Evolutionary conservation across 495 filamentous ascomycete genomes (phyloP).

Genomic region (Hyaloscypha variabilis): DNA sequence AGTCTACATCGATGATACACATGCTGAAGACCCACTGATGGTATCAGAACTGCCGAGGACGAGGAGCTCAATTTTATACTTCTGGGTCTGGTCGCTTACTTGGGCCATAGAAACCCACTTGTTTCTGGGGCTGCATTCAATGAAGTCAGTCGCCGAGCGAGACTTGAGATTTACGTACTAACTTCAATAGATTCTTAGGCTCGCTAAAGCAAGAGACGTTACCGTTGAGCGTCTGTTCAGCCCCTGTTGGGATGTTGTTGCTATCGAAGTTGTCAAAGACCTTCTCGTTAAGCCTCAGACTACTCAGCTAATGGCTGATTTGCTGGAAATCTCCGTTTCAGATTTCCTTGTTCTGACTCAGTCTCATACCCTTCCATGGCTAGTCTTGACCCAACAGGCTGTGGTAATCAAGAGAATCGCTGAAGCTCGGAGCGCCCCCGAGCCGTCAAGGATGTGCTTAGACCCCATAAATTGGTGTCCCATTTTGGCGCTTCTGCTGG

Average conservation of each 20-base stretch:
- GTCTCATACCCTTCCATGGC: conserved; percentile 76
- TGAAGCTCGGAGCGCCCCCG: conserved; percentile 64
- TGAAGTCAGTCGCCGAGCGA: conserved; percentile 55
- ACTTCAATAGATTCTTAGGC: conserved; percentile 50
- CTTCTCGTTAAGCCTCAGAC: conserved; percentile 78
- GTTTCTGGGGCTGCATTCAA: conserved; percentile 79
- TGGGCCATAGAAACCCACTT: conserved; percentile 80
- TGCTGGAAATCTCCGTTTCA: conserved; percentile 71
- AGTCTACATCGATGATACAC: neutral
- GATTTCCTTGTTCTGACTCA: conserved; percentile 81
- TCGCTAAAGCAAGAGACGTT: conserved; percentile 64
- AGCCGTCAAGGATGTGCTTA: conserved; percentile 60
- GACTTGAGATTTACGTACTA: conserved; percentile 8
- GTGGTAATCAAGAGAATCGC: conserved; percentile 84
- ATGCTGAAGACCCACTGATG: neutral
- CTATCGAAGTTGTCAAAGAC: conserved; percentile 78
- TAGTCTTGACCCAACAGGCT: conserved; percentile 75
- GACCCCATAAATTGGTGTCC: conserved; percentile 72
- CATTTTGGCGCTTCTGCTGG: conserved; percentile 77
- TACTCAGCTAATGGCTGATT: conserved; percentile 75
- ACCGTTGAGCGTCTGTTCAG: conserved; percentile 69
- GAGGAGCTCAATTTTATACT: conserved; percentile 86
- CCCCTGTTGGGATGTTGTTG: conserved; percentile 85
- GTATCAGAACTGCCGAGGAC: conserved; percentile 60
- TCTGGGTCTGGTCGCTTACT: conserved; percentile 78